phyloP scores from a whole-genome alignment of 805 yeast genomes.

The Yamadazyma ubonensis region DNA sequence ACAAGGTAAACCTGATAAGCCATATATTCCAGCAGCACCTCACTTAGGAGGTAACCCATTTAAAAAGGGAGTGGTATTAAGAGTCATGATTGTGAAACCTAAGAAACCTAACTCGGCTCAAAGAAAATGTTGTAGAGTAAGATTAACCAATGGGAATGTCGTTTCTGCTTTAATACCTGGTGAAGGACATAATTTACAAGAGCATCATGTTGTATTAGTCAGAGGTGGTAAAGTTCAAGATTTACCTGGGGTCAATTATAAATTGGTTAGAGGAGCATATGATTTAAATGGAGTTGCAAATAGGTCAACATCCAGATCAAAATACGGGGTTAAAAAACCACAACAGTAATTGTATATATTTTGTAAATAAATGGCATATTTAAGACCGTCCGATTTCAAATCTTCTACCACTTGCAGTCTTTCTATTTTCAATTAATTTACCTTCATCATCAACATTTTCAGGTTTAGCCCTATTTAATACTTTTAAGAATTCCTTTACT shows the following conservation, averaged over 20 bases:
- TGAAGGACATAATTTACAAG: slow-evolving; percentile 97
- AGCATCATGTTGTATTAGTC: slow-evolving; percentile 91
- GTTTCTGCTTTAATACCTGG: slow-evolving; percentile 96
- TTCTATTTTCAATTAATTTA: slow-evolving; percentile 46
- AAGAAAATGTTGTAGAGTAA: slow-evolving; percentile 93
- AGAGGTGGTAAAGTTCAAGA: slow-evolving; percentile 99
- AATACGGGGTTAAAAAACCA: slow-evolving; percentile 91
- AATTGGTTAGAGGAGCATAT: slow-evolving; percentile 86
- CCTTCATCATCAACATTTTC: slow-evolving; percentile 78
- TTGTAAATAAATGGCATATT: slow-evolving; percentile 4
- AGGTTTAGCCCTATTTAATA: slow-evolving; percentile 94
- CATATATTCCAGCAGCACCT: slow-evolving; percentile 63
- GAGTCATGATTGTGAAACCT: slow-evolving; percentile 94
- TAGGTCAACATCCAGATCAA: slow-evolving; percentile 84
- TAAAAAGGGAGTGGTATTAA: slow-evolving; percentile 86
- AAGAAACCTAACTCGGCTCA: slow-evolving; percentile 98
- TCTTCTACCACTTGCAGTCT: slow-evolving; percentile 72
- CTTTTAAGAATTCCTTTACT: slow-evolving; percentile 90
- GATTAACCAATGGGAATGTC: slow-evolving; percentile 84
- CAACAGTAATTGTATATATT: slow-evolving; percentile 22
- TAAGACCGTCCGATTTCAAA: slow-evolving; percentile 40
- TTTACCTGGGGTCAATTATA: slow-evolving; percentile 97
- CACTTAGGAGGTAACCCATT: slow-evolving; percentile 83
- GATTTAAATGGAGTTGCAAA: slow-evolving; percentile 95
- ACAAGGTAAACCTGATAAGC: slow-evolving; percentile 48